Base-by-base conservation (phyloP, 169 alveolate species). In the Cryptosporidium canis region DNA sequence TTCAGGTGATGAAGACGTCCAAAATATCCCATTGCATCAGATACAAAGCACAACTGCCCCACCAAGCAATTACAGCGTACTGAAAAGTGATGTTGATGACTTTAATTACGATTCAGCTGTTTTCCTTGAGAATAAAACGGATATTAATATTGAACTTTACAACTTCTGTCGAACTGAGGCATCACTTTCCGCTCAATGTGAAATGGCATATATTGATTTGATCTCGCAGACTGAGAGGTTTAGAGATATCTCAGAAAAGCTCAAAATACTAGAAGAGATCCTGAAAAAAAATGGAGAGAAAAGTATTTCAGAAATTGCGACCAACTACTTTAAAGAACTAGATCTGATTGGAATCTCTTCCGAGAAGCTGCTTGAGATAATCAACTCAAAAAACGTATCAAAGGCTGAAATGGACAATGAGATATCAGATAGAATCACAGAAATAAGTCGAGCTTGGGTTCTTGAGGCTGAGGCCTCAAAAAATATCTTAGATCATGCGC, bases 121-220 rank as follows among this genome's bases (percentile, higher is more conserved):
- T 0, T 77, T 77, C 27, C 0, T 2, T 14, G 65, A 16, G 16
- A 41, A 16, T 14, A 5, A 53, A 12, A 1, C 18, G 8, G 56
- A 18, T 14, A 51, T 33, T 51, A 12, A 29, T 24, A 16, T 56
- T 2, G 77, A 35, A 5, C 16, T 29, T 16, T 3, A 33, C 9
- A 35, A 41, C 24, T 77, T 58, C 44, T 77, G 16, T 39, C 61
- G 39, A 16, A 27, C 37, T 35, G 87, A 77, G 18, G 87, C 87
- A 7, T 77, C 77, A 2, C 51, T 77, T 14, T 77, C 87, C 31
- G 87, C 87, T 31, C 87, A 77, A 33, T 77, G 87, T 37, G 87
- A 77, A 58, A 77, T 77, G 87, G 87, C 87, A 4, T 77, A 58
- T 77, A 41, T 77, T 21, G 87, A 77, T 39, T 58, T 77, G 1